A percentile compares a stretch with the other conserved stretches of the same genome.
Conservation (phyloP, 75 land plant species). For the Selaginella moellendorffii region DNA sequence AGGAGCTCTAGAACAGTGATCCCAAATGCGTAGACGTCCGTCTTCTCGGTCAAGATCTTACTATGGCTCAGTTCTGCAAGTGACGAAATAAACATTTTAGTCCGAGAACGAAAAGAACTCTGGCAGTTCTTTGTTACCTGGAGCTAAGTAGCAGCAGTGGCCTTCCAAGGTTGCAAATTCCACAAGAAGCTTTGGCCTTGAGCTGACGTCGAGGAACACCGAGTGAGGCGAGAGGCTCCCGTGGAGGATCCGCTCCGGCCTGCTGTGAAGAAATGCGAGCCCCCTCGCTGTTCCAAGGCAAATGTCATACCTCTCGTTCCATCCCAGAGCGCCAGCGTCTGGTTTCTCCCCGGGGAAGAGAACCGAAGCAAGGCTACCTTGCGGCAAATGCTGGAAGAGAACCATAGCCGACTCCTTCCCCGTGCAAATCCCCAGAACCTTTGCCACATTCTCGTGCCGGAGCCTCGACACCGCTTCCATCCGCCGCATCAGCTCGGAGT, state of each 20-base stretch:
- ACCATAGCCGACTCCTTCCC: not conserved
- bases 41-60: conserved; percentile 1
- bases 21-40: not conserved
- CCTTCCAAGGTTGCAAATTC: not conserved
- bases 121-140: no score
- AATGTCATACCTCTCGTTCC: not conserved
- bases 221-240: not conserved
- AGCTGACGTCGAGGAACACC: not conserved
- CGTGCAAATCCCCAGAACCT: not conserved
- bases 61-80: conserved; percentile 6
- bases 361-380: no score
- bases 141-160: not conserved
- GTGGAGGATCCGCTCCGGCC: not conserved
- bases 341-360: no score
- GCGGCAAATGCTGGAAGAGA: not conserved
- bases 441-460: not conserved
- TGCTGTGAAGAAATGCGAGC: not conserved
- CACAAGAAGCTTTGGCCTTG: not conserved
- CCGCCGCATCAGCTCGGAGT: not conserved
- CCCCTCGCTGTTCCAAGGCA: not conserved
- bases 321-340: not conserved
- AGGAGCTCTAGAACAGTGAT: not conserved
- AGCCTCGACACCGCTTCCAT: not conserved
- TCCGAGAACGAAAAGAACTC: no score
- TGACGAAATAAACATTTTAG: no score